These are phyloP conservation scores for Pseudogymnoascus pannorum DNA, from an alignment of 2,329 filamentous ascomycete genomes.

Conservation along the genomic window DNA sequence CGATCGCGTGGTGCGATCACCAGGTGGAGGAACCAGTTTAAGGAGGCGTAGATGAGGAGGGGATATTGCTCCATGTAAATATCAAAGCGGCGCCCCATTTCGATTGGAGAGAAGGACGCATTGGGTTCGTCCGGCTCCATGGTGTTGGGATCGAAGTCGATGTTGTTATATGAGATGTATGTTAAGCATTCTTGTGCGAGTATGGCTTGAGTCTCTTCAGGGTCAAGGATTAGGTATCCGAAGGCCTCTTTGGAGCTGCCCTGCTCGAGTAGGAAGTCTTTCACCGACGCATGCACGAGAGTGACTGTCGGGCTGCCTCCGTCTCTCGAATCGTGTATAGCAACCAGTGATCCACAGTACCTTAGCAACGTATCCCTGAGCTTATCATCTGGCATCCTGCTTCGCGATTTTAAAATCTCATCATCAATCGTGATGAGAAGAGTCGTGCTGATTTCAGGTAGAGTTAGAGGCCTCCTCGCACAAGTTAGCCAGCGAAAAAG, in stretches of 20 bases:
- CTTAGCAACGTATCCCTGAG: not conserved
- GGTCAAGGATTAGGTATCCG: not conserved
- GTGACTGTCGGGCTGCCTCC: not conserved
- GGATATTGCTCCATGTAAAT: not conserved
- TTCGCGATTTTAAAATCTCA: not conserved
- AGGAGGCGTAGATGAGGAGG: conserved; percentile 2
- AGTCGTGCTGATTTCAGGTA: conserved; percentile 5
- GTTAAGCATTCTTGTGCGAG: not conserved
- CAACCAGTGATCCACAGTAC: not conserved
- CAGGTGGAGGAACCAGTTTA: conserved; percentile 1
- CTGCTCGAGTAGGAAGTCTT: not conserved
- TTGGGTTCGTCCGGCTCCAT: not conserved
- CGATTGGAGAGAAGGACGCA: not conserved
- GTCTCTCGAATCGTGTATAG: not conserved
- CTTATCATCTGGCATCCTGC: conserved; percentile 4
- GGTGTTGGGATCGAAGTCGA: conserved; percentile 3
- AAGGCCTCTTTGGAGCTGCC: not conserved
- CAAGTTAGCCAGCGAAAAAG: conserved; percentile 4
- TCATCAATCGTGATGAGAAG: conserved; percentile 3
- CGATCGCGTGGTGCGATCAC: not conserved
- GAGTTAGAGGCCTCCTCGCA: not conserved
- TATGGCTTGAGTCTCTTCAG: not conserved
- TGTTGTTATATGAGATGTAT: not conserved
- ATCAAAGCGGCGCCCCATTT: not conserved
- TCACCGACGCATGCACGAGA: not conserved